Conservation (phyloP, 352 stramenopile species). For the Thalassiosira mediterranea region DNA sequence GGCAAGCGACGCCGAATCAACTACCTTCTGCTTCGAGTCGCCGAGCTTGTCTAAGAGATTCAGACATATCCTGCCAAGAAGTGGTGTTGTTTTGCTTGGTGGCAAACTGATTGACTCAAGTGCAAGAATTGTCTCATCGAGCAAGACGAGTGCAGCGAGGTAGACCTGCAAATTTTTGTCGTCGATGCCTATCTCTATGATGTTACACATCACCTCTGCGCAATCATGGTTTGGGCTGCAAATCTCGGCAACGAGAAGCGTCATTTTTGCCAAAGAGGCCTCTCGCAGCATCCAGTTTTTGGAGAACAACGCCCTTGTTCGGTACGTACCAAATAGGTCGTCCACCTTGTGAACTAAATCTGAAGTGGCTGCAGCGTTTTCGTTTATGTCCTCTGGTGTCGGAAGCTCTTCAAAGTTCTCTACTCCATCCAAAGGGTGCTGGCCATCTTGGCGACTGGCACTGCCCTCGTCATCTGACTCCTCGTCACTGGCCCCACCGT, state of each 20-base stretch:
- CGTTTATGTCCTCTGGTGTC: constrained; percentile 57
- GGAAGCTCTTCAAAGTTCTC: constrained; percentile 56
- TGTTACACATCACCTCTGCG: constrained; percentile 34
- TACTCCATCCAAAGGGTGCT: constrained; percentile 60
- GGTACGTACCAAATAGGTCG: constrained; percentile 65
- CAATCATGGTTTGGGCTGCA: constrained; percentile 8
- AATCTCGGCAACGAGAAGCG: constrained; percentile 48
- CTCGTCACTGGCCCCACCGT: constrained; percentile 81
- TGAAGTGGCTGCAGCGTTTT: constrained; percentile 15
- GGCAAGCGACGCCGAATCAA: constrained; percentile 32
- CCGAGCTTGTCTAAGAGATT: constrained; percentile 47
- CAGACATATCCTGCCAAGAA: constrained; percentile 32
- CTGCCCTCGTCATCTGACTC: constrained; percentile 25
- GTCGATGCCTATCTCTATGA: constrained; percentile 29
- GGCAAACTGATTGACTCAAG: constrained; percentile 27
- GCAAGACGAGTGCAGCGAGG: constrained; percentile 36
- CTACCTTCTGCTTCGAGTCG: constrained; percentile 54
- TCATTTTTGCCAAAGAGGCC: constrained; percentile 63
- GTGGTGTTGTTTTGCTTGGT: constrained; percentile 23
- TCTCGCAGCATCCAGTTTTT: constrained; percentile 70
- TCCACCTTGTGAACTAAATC: constrained; percentile 52
- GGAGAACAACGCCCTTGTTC: constrained; percentile 68
- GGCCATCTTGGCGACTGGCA: constrained; percentile 61
- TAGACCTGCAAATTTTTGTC: constrained; percentile 61
- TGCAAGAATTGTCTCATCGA: constrained; percentile 40